phyloP scores from a whole-genome alignment of 1,284 basidiomycete genomes.

The Ustilago curta region DNA sequence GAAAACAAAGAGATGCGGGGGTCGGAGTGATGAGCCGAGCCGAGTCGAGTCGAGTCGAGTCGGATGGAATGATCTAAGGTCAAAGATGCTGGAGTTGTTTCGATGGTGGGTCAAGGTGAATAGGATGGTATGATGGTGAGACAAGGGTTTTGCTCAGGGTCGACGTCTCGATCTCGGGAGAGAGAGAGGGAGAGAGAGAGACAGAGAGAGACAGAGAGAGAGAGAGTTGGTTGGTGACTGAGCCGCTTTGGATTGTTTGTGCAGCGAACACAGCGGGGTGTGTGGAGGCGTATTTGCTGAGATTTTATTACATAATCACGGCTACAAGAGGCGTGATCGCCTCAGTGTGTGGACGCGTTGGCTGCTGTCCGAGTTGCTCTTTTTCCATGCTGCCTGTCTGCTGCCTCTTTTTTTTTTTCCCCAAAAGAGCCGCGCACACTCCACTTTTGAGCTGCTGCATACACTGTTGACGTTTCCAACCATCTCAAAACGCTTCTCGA shows the following conservation, averaged over 20 bases:
- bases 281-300: conserved; percentile 4
- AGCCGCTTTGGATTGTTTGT: background rate
- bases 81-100: background rate
- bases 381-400: conserved; percentile 14
- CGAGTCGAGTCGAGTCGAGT: too few species aligned
- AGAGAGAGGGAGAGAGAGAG: too few species aligned
- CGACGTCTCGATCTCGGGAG: too few species aligned
- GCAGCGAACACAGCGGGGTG: background rate
- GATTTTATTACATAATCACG: conserved; percentile 16
- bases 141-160: conserved; percentile 8
- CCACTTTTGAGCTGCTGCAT: too few species aligned
- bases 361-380: conserved; percentile 5
- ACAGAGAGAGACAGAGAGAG: too few species aligned
- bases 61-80: background rate
- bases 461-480: too few species aligned
- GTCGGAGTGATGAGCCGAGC: background rate
- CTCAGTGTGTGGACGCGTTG: conserved; percentile 7
- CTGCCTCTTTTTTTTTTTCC: conserved; percentile 14
- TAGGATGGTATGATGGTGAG: conserved; percentile 5
- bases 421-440: background rate
- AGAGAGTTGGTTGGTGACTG: conserved; percentile 2
- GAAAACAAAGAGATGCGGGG: background rate
- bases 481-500: too few species aligned
- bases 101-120: background rate
- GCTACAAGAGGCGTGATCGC: too few species aligned